Evolutionary conservation across 441 rosid genomes (phyloP), one percentile per base, ranked within the genome.

Genomic region (Populus hybrid): DNA sequence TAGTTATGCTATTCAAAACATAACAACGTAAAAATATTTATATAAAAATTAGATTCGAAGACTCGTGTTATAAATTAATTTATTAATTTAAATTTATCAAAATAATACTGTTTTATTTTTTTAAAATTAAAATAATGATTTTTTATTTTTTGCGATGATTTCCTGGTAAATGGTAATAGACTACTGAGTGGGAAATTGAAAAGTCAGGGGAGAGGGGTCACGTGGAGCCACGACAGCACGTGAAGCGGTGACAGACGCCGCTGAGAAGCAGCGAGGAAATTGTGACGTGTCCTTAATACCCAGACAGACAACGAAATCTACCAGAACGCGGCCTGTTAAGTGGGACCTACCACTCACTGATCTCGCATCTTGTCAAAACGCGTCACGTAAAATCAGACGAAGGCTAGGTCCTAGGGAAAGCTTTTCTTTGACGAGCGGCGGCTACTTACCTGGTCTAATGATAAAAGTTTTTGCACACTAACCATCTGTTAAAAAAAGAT

Each of bases 161-260:
- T 40, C 45, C 45, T 40, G 45, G 45, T 40, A 40, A 6, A 33
- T 33, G 35, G 1, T 33, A 6, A 33, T 33, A 6, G 35, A 1
- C 35, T 33, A 33, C 7, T 9, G 64, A 23, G 64, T 71, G 71
- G 77, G 26, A 18, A 18, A 12, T 12, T 8, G 9, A 36, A 36
- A 23, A 18, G 20, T 24, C 68, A 67, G n/a, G 11, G 1, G 7
- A 21, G 76, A 53, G 33, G 29, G 24, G 5, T 18, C 16, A 1
- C 36, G 20, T 36, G 64, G 64, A 42, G 71, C 42, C 29, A 63
- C 23, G 21, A 35, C 75, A 65, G 77, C 86, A 76, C 77, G 84
- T 77, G 81, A 79, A 68, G 50, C 35, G 78, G 69, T 45, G 75
- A 18, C 31, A 35, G 69, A 77, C 83, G 82, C 83, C 80, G 53